phyloP scores from a whole-genome alignment of 2,329 filamentous ascomycete genomes.

The Calonectria leucothoes region DNA sequence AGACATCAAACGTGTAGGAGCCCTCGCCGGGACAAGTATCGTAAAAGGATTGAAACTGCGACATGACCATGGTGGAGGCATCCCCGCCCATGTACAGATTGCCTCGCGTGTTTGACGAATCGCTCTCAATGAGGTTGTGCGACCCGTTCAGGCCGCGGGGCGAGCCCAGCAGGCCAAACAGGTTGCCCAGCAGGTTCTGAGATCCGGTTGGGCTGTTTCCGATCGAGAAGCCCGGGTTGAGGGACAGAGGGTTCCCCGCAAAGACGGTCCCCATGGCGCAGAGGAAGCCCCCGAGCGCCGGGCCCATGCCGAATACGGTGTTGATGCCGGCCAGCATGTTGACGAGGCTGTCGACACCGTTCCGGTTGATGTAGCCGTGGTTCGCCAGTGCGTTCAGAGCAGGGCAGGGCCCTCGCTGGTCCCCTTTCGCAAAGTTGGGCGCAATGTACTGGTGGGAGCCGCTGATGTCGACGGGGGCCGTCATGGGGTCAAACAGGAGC shows the following conservation, averaged over 20 bases:
- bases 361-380: slow-evolving; percentile 47
- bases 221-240: slow-evolving; percentile 63
- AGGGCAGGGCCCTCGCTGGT: slow-evolving; percentile 46
- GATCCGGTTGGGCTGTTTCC: slow-evolving; percentile 53
- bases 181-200: slow-evolving; percentile 55
- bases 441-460: slow-evolving; percentile 39
- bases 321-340: slow-evolving; percentile 29
- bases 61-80: slow-evolving; percentile 60
- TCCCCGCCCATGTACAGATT: slow-evolving; percentile 65
- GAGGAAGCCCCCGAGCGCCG: slow-evolving; percentile 55
- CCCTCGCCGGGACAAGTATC: slow-evolving; percentile 13
- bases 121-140: slow-evolving; percentile 67
- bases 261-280: slow-evolving; percentile 59
- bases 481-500: not conserved
- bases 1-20: slow-evolving; percentile 49
- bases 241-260: slow-evolving; percentile 61
- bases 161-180: slow-evolving; percentile 55
- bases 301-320: slow-evolving; percentile 58
- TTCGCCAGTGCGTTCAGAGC: slow-evolving; percentile 51
- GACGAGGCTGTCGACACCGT: slow-evolving; percentile 30
- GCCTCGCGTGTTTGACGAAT: slow-evolving; percentile 60
- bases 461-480: slow-evolving; percentile 30
- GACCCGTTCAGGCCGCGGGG: slow-evolving; percentile 58
- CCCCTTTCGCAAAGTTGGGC: slow-evolving; percentile 40
- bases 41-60: slow-evolving; percentile 51